Conservation (phyloP, 805 yeast genomes). For the Scheffersomyces coipomensis region DNA sequence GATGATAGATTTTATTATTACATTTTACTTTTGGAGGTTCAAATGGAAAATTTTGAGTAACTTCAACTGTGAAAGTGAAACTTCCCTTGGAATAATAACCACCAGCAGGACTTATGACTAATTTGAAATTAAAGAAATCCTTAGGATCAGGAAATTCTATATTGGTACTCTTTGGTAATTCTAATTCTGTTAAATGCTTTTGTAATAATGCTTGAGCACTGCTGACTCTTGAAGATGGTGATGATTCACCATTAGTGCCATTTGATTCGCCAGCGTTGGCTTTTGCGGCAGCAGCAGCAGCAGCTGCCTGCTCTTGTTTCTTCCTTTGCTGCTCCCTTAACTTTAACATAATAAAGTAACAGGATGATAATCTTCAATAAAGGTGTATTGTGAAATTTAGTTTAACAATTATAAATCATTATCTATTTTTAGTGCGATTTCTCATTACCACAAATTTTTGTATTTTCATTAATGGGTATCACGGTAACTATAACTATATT, state of each 20-base stretch:
- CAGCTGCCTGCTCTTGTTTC: slow-evolving; percentile 43
- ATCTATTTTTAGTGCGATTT: too few species aligned
- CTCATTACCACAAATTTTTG: too few species aligned
- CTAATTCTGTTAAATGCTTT: slow-evolving; percentile 70
- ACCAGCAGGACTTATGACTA: slow-evolving; percentile 62
- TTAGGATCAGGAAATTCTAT: slow-evolving; percentile 50
- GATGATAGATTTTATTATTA: slow-evolving; percentile 76
- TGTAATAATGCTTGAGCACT: slow-evolving; percentile 76
- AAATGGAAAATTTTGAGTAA: slow-evolving; percentile 80
- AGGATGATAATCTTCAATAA: neutral
- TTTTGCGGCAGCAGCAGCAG: slow-evolving; percentile 24
- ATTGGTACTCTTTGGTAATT: slow-evolving; percentile 56
- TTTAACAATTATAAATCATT: too few species aligned
- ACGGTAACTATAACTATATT: neutral
- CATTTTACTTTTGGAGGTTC: slow-evolving; percentile 88
- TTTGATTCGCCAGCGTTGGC: slow-evolving; percentile 6
- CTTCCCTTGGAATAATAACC: slow-evolving; percentile 70
- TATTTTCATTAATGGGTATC: too few species aligned
- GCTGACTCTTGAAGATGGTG: slow-evolving; percentile 21
- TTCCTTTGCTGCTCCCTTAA: slow-evolving; percentile 59
- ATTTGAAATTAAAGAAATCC: slow-evolving; percentile 60
- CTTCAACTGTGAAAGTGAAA: slow-evolving; percentile 66
- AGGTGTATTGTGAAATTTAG: neutral
- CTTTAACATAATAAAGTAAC: slow-evolving; percentile 42
- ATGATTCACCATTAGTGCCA: too few species aligned